phyloP scores from a whole-genome alignment of 2,329 filamentous ascomycete species.

The Epicoccum sorghinum region DNA sequence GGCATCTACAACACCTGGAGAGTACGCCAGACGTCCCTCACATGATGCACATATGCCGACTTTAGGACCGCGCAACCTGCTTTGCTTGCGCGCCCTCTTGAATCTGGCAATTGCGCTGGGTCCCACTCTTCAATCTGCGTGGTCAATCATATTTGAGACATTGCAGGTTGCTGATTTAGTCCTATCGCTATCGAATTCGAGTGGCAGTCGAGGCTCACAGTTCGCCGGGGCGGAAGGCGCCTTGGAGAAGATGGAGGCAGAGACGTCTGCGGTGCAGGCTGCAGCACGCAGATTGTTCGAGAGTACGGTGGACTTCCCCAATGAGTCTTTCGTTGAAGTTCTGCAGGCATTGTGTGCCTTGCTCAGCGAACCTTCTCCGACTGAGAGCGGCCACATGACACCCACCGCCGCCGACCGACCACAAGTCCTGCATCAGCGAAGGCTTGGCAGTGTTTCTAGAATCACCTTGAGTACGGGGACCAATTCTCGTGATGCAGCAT shows the following conservation, averaged over 20 bases:
- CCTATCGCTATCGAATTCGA: slow-evolving; percentile 58
- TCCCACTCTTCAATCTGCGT: slow-evolving; percentile 81
- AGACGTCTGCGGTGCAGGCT: slow-evolving; percentile 86
- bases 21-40: slow-evolving; percentile 66
- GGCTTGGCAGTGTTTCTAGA: slow-evolving; percentile 53
- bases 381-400: slow-evolving; percentile 32
- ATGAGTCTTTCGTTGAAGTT: slow-evolving; percentile 78
- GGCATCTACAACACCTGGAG: slow-evolving; percentile 57
- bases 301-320: slow-evolving; percentile 89
- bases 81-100: slow-evolving; percentile 88
- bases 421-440: slow-evolving; percentile 44
- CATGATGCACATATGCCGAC: slow-evolving; percentile 56
- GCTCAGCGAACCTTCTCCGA: slow-evolving; percentile 52
- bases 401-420: slow-evolving; percentile 30
- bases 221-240: slow-evolving; percentile 32
- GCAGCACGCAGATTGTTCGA: slow-evolving; percentile 87
- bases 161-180: slow-evolving; percentile 92
- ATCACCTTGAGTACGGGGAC: slow-evolving; percentile 48
- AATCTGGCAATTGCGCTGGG: slow-evolving; percentile 95
- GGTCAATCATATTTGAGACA: slow-evolving; percentile 90
- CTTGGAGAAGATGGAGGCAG: slow-evolving; percentile 64
- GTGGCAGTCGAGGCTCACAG: slow-evolving; percentile 24
- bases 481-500: slow-evolving; percentile 53
- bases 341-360: slow-evolving; percentile 76
- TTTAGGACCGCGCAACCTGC: slow-evolving; percentile 84